Percentiles rank a stretch among this genome's conserved stretches.
Evolutionary conservation across 176 grass and related monocot species (phyloP).

Genomic region (Ampelocalamus luodianensis): DNA sequence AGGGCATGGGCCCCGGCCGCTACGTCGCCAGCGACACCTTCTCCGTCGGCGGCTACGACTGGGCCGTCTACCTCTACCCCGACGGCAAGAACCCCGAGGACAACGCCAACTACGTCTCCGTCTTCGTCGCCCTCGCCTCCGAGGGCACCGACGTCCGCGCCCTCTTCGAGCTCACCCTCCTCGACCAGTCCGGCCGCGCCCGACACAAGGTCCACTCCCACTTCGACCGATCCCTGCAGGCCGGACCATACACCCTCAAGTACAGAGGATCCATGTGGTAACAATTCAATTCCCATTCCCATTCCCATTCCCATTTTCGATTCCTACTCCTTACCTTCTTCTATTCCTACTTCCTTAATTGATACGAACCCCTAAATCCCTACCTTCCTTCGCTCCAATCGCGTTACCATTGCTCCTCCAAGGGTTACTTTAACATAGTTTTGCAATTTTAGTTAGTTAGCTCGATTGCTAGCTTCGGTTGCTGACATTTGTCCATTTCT

Average conservation of each 20-base stretch:
- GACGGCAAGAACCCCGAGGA: conserved; percentile 84
- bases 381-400: neutral
- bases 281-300: neutral
- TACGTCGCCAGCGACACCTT: conserved; percentile 78
- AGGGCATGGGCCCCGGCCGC: conserved; percentile 73
- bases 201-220: conserved; percentile 88
- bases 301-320: neutral
- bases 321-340: neutral
- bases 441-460: neutral
- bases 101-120: conserved; percentile 74
- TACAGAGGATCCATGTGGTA: conserved; percentile 90
- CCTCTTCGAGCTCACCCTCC: conserved; percentile 83
- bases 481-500: neutral
- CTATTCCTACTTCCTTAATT: neutral
- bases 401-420: neutral
- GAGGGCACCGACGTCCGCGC: conserved; percentile 77
- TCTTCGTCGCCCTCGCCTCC: conserved; percentile 84
- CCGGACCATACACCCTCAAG: conserved; percentile 86
- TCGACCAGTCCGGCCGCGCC: conserved; percentile 71
- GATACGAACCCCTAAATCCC: neutral
- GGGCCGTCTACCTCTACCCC: conserved; percentile 87
- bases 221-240: conserved; percentile 63
- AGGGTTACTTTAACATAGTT: neutral
- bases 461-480: neutral
- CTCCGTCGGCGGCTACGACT: conserved; percentile 74